phyloP scores from a whole-genome alignment of 2,329 filamentous ascomycete genomes.

The Pestalotiopsis fici region DNA sequence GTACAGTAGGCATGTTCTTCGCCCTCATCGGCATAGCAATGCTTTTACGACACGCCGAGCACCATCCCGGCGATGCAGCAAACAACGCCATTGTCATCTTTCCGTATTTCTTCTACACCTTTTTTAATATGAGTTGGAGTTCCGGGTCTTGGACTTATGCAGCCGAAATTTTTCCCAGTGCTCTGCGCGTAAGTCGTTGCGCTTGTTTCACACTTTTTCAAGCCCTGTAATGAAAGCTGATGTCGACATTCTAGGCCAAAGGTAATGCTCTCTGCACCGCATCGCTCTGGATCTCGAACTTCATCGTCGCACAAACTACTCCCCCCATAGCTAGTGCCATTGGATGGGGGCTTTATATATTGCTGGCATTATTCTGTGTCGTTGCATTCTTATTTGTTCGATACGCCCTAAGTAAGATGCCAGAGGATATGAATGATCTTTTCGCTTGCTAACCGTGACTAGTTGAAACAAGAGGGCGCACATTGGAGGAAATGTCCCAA shows the following conservation, averaged over 20 bases:
- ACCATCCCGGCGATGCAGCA: conserved; percentile 20
- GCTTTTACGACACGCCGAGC: conserved; percentile 26
- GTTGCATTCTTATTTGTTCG: conserved; percentile 26
- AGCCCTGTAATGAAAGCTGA: background rate
- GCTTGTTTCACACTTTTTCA: background rate
- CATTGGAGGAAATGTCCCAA: background rate
- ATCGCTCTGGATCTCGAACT: conserved; percentile 28
- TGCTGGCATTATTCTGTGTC: conserved; percentile 24
- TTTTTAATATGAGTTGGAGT: conserved; percentile 32
- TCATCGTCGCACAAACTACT: conserved; percentile 20
- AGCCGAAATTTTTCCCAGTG: conserved; percentile 30
- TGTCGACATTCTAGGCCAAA: conserved; percentile 22
- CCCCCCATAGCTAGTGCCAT: conserved; percentile 23
- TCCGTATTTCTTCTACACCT: conserved; percentile 29
- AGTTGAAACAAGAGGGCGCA: background rate
- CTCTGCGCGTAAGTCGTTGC: conserved; percentile 22
- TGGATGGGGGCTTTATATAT: conserved; percentile 26
- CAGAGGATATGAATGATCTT: background rate
- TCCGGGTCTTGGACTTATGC: conserved; percentile 31
- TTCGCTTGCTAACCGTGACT: background rate
- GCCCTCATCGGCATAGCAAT: conserved; percentile 27
- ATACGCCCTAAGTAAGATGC: conserved; percentile 21
- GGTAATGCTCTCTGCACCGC: conserved; percentile 27
- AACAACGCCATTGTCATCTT: conserved; percentile 30
- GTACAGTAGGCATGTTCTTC: conserved; percentile 26